Conservation (phyloP, 768 basidiomycete species). For the Filobasidium floriforme region DNA sequence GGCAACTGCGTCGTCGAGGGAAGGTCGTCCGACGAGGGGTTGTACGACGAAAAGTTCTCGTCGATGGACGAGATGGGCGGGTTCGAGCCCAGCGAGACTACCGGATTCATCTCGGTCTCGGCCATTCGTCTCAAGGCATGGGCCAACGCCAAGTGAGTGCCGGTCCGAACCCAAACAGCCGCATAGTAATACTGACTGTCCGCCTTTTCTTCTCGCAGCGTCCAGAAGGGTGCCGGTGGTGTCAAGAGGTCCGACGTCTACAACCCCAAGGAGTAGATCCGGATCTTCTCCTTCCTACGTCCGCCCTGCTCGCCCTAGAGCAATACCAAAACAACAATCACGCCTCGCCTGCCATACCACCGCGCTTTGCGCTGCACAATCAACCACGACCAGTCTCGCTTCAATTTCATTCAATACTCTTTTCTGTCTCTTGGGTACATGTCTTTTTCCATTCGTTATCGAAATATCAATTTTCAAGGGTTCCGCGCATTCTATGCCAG, state of each 20-base stretch:
- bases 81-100: constrained; percentile 90
- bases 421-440: no score
- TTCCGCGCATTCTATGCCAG: no score
- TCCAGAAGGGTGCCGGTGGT: constrained; percentile 73
- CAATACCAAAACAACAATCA: no score
- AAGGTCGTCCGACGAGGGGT: constrained; percentile 66
- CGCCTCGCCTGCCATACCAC: no score
- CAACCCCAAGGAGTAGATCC: constrained; percentile 42
- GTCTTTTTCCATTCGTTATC: no score
- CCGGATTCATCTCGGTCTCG: constrained; percentile 95
- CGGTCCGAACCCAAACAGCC: neutral
- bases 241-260: constrained; percentile 73
- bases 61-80: constrained; percentile 99
- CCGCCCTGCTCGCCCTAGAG: no score
- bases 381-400: no score
- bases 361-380: no score
- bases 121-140: constrained; percentile 97
- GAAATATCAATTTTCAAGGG: no score
- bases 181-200: neutral
- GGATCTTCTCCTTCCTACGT: no score
- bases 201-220: constrained; percentile 31
- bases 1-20: constrained; percentile 94
- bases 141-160: constrained; percentile 39
- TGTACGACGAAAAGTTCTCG: constrained; percentile 90
- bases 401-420: no score